Percentiles rank a stretch among this genome's conserved stretches.
phyloP scores from a whole-genome alignment of 208 protist genomes.

The Tritrichomonas foetus region DNA sequence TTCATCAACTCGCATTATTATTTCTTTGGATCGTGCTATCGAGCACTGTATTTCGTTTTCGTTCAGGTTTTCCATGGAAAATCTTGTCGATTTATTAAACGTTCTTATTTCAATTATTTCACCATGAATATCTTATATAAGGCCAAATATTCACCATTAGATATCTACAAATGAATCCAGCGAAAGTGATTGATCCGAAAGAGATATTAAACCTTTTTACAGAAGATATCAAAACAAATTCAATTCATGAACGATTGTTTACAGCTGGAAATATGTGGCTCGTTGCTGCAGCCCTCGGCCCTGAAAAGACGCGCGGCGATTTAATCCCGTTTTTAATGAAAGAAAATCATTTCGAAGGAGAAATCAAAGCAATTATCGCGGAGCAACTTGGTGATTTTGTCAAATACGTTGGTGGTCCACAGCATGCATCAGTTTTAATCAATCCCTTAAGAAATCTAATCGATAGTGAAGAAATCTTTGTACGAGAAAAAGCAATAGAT shows the following conservation, averaged over 20 bases:
- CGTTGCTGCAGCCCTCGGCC: conserved; percentile 13
- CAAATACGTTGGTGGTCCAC: conserved; percentile 1
- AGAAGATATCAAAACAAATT: neutral
- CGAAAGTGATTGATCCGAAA: neutral
- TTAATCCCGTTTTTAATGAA: neutral
- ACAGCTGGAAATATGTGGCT: conserved; percentile 33
- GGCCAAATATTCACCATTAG: neutral
- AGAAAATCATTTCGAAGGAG: neutral
- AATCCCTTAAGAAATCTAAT: neutral
- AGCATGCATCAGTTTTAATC: neutral
- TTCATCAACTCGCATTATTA: neutral
- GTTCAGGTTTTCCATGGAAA: neutral
- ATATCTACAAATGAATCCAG: neutral
- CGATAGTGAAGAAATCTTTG: neutral
- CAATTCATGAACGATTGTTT: neutral
- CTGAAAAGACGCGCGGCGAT: neutral
- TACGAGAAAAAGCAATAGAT: conserved; percentile 27
- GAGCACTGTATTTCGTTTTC: neutral
- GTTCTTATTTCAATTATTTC: neutral
- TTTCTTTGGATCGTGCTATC: neutral
- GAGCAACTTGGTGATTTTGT: conserved; percentile 17
- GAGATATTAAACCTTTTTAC: neutral
- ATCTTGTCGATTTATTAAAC: no score
- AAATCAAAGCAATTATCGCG: conserved; percentile 17
- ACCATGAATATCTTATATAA: neutral